Evolutionary conservation across 352 stramenopile species (phyloP).

Genomic region (Phytophthora hybrid): DNA sequence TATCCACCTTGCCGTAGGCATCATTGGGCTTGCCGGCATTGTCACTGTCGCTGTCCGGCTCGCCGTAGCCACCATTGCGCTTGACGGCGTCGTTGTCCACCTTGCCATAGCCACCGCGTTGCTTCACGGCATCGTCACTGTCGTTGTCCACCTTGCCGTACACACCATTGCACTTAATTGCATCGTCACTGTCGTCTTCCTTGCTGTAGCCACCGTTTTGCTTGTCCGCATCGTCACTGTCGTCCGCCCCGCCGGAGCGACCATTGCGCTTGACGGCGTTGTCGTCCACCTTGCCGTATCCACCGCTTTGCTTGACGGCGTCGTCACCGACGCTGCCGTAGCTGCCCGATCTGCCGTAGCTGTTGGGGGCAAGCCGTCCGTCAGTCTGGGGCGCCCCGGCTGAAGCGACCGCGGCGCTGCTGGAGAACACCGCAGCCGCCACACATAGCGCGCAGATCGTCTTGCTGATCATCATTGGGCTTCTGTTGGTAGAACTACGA

Average conservation of each 20-base stretch:
- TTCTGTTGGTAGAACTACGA: background rate
- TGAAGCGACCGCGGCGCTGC: background rate
- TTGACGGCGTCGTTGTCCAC: too few species aligned
- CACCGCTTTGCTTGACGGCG: background rate
- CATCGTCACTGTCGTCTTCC: background rate
- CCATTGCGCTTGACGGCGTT: background rate
- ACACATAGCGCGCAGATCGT: conserved; percentile 14
- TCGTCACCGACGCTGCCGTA: background rate
- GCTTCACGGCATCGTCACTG: too few species aligned
- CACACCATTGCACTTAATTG: background rate
- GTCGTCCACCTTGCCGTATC: background rate
- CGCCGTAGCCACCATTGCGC: too few species aligned
- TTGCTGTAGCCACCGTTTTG: background rate
- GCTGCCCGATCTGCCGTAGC: background rate
- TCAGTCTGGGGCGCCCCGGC: conserved; percentile 8
- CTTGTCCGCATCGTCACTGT: background rate
- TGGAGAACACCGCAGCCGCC: conserved; percentile 5
- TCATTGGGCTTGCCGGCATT: too few species aligned
- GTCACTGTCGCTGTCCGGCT: too few species aligned
- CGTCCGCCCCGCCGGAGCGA: background rate
- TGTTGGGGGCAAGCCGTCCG: background rate
- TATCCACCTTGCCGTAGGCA: too few species aligned
- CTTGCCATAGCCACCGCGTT: too few species aligned
- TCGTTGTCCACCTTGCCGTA: background rate
- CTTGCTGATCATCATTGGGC: conserved; percentile 20